Evolutionary conservation across 2,329 filamentous ascomycete species (phyloP).

Genomic region (Cercospora zeae-maydis): DNA sequence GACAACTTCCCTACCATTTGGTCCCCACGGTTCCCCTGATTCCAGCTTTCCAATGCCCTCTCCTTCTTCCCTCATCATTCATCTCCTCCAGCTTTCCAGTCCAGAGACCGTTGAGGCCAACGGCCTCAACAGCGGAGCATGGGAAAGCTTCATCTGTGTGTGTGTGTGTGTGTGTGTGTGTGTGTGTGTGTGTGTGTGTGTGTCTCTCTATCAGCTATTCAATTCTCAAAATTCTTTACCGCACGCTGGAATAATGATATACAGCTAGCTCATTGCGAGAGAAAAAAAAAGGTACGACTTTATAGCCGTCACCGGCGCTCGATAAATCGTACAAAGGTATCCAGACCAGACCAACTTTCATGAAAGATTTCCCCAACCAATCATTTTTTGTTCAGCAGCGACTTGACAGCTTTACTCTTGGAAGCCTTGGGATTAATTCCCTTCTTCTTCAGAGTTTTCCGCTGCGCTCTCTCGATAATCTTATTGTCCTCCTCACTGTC

Average conservation of each 20-base stretch:
- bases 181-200: too few relatives aligned
- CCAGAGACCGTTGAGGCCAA: background rate
- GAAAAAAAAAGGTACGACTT: background rate
- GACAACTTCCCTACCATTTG: slow-evolving; percentile 73
- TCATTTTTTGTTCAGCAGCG: slow-evolving; percentile 17
- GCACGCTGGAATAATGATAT: too few relatives aligned
- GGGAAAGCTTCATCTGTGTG: background rate
- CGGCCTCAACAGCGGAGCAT: background rate
- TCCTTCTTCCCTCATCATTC: slow-evolving; percentile 35
- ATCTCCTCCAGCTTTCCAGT: slow-evolving; percentile 44
- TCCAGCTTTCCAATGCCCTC: slow-evolving; percentile 53
- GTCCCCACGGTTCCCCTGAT: slow-evolving; percentile 63
- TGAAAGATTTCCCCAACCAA: background rate
- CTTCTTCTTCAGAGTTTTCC: slow-evolving; percentile 44
- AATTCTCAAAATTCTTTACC: background rate
- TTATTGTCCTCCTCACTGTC: slow-evolving; percentile 50
- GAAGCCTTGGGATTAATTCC: slow-evolving; percentile 46
- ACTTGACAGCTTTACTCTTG: slow-evolving; percentile 27
- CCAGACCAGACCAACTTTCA: background rate
- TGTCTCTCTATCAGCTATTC: background rate
- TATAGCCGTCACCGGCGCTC: background rate
- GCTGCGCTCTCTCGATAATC: slow-evolving; percentile 47
- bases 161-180: too few relatives aligned
- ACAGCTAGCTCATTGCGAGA: too few relatives aligned
- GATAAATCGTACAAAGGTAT: background rate